These are phyloP conservation scores for Dysphania ambrosioides DNA, from an alignment of 148 eudicot genomes.

Conservation along the genomic window DNA sequence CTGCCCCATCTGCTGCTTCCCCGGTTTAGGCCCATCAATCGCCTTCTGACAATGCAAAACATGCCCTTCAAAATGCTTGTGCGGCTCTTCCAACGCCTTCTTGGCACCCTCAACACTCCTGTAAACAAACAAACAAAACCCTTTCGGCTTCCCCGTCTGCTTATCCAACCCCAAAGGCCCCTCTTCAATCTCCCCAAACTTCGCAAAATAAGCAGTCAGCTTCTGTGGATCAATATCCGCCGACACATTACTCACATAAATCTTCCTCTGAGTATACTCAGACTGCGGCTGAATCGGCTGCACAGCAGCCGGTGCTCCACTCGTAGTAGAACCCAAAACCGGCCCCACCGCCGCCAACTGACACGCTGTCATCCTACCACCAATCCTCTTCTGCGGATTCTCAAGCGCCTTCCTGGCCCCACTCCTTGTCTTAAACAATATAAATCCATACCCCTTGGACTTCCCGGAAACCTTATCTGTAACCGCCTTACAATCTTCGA, in stretches of 20 bases:
- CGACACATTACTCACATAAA: constrained; percentile 81
- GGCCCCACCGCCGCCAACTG: constrained; percentile 92
- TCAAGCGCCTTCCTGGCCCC: constrained; percentile 66
- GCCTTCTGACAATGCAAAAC: constrained; percentile 72
- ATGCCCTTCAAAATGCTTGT: constrained; percentile 74
- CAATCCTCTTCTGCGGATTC: constrained; percentile 83
- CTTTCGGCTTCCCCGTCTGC: constrained; percentile 78
- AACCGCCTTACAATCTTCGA: constrained; percentile 88
- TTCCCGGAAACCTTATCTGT: constrained; percentile 63
- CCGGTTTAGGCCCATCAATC: constrained; percentile 73
- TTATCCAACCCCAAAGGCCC: constrained; percentile 91
- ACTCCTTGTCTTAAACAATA: constrained; percentile 55
- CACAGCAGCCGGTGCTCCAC: constrained; percentile 25
- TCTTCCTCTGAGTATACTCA: constrained; percentile 90
- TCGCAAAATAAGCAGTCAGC: constrained; percentile 49
- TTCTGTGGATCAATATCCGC: constrained; percentile 68
- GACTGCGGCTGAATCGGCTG: constrained; percentile 35
- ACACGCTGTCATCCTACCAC: constrained; percentile 65
- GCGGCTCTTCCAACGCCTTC: constrained; percentile 87
- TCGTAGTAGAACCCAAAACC: constrained; percentile 44
- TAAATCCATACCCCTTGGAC: constrained; percentile 87
- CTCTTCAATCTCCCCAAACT: constrained; percentile 91
- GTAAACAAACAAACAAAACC: constrained; percentile 83
- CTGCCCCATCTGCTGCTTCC: constrained; percentile 44
- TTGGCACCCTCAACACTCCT: constrained; percentile 58